phyloP scores from a whole-genome alignment of 768 basidiomycete genomes.

The Rhizopogon vesiculosus region DNA sequence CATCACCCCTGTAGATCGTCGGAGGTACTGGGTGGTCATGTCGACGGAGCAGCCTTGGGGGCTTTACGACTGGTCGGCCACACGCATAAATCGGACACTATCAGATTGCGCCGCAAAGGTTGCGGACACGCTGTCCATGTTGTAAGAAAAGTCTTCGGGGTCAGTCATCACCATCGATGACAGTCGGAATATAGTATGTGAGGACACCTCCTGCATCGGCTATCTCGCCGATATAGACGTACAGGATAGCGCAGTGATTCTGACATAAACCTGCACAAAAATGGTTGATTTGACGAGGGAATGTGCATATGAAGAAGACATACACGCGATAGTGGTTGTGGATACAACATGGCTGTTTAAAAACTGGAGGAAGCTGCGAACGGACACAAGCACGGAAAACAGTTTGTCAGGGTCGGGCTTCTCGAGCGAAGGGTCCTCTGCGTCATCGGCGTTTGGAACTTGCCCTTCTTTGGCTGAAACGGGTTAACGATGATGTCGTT shows the following conservation, averaged over 20 bases:
- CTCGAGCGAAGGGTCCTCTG: conserved; percentile 30
- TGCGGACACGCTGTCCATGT: neutral
- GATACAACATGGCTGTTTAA: conserved; percentile 77
- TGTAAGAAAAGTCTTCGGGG: neutral
- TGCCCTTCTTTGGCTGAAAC: conserved; percentile 11
- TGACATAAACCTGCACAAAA: conserved; percentile 64
- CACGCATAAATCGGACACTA: neutral
- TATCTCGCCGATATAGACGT: conserved; percentile 83
- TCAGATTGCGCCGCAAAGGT: neutral
- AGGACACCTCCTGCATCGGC: conserved; percentile 78
- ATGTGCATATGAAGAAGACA: conserved; percentile 21
- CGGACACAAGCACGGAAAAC: conserved; percentile 64
- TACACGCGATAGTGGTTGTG: conserved; percentile 82
- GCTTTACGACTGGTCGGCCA: neutral
- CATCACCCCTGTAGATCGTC: neutral
- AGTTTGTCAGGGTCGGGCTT: conserved; percentile 50
- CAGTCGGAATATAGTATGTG: conserved; percentile 84
- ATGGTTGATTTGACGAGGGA: neutral
- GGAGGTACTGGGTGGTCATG: neutral
- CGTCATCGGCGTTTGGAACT: conserved; percentile 25
- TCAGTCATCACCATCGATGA: conserved; percentile 50
- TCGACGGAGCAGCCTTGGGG: neutral
- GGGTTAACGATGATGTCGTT: neutral
- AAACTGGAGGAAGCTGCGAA: conserved; percentile 77
- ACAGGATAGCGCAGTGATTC: conserved; percentile 80